Evolutionary conservation across 2,329 filamentous ascomycete genomes (phyloP).

Genomic region (Exophiala bonariae): DNA sequence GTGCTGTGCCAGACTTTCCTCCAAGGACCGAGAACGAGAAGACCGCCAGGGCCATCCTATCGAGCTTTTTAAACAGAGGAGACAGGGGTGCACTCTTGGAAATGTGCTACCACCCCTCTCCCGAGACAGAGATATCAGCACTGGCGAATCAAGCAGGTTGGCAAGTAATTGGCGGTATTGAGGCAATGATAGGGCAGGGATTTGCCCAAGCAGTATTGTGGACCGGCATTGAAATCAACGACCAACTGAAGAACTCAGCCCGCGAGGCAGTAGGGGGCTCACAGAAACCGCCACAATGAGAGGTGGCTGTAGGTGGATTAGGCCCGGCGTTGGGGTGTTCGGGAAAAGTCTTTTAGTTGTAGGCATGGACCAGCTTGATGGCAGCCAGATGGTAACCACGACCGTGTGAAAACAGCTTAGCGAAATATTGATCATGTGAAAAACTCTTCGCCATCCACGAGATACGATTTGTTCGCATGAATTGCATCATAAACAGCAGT

Average conservation of each 20-base stretch:
- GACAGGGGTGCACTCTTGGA: slow-evolving; percentile 71
- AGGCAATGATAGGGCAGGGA: slow-evolving; percentile 76
- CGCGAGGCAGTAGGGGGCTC: slow-evolving; percentile 9
- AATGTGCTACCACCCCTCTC: slow-evolving; percentile 79
- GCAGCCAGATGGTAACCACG: too few species aligned
- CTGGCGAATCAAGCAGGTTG: slow-evolving; percentile 64
- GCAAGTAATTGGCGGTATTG: slow-evolving; percentile 74
- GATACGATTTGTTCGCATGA: slow-evolving; percentile 15
- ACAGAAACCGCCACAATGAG: slow-evolving; percentile 3
- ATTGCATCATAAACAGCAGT: slow-evolving; percentile 51
- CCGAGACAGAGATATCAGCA: slow-evolving; percentile 66
- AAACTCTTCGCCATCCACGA: slow-evolving; percentile 17
- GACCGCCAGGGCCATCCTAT: slow-evolving; percentile 55
- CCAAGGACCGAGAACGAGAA: slow-evolving; percentile 65
- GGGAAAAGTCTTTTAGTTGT: too few species aligned
- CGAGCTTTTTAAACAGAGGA: slow-evolving; percentile 38
- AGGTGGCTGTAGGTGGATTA: too few species aligned
- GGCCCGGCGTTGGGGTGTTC: too few species aligned
- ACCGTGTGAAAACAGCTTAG: too few species aligned
- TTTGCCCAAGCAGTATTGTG: slow-evolving; percentile 65
- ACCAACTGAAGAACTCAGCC: slow-evolving; percentile 32
- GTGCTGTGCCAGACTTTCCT: slow-evolving; percentile 75
- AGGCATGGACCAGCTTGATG: background rate
- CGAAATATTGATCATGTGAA: background rate
- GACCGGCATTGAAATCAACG: slow-evolving; percentile 61